Percentiles rank a stretch among this genome's conserved stretches.
phyloP scores from a whole-genome alignment of 2,329 filamentous ascomycete species.

The Sclerotinia borealis region DNA sequence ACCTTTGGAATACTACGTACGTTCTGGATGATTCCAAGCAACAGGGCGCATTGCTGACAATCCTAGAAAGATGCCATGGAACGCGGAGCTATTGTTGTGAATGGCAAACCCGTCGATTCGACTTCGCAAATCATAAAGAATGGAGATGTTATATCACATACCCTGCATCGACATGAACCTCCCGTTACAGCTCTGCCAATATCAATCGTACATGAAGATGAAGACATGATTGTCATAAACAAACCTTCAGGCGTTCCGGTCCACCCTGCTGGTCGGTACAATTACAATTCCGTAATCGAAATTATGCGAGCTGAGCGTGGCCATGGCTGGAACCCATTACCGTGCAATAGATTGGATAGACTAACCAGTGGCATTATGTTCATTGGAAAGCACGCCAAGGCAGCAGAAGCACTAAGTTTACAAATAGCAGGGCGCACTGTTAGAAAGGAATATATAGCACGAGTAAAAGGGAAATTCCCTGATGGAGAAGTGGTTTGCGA shows the following conservation, averaged over 20 bases:
- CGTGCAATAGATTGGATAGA: constrained; percentile 90
- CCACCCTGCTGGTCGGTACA: constrained; percentile 90
- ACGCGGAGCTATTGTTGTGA: constrained; percentile 70
- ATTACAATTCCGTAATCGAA: constrained; percentile 90
- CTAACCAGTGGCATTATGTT: constrained; percentile 98
- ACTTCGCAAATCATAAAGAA: constrained; percentile 72
- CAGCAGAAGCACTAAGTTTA: constrained; percentile 68
- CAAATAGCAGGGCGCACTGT: constrained; percentile 78
- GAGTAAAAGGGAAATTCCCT: constrained; percentile 86
- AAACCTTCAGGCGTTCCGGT: constrained; percentile 94
- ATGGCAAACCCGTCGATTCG: constrained; percentile 61
- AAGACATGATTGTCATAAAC: constrained; percentile 92
- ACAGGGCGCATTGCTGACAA: constrained; percentile 22
- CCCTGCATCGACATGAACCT: constrained; percentile 90
- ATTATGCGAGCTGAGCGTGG: constrained; percentile 77
- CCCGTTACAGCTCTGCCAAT: constrained; percentile 79
- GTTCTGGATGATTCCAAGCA: constrained; percentile 24
- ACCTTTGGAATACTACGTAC: constrained; percentile 76
- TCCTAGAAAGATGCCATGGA: constrained; percentile 67
- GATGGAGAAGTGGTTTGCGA: constrained; percentile 88
- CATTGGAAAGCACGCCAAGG: constrained; percentile 77
- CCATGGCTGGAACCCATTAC: constrained; percentile 48
- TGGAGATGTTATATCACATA: constrained; percentile 87
- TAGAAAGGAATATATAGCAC: constrained; percentile 89
- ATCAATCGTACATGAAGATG: constrained; percentile 80